Evolutionary conservation across 495 filamentous ascomycete genomes (phyloP).

Genomic region (Penicillium steckii): DNA sequence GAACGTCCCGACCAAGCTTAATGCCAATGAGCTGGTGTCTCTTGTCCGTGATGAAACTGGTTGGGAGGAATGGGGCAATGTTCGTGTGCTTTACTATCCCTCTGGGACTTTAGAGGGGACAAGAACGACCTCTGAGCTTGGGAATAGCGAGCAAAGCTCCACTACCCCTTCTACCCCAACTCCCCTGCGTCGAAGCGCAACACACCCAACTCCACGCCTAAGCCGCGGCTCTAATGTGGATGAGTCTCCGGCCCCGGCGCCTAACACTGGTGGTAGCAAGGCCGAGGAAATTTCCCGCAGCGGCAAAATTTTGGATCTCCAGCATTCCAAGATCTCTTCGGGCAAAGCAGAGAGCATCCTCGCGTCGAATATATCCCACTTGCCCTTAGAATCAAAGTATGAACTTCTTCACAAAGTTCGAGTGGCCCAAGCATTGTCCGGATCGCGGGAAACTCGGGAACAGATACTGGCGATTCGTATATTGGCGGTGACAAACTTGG

Average conservation of each 20-base stretch:
- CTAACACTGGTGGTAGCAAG: constrained; percentile 29
- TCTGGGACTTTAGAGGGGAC: constrained; percentile 31
- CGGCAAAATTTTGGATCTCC: constrained; percentile 68
- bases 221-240: constrained; percentile 50
- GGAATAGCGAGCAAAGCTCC: constrained; percentile 23
- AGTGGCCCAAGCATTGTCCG: constrained; percentile 71
- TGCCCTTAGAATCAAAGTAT: constrained; percentile 74
- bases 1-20: constrained; percentile 41
- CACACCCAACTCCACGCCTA: constrained; percentile 54
- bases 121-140: constrained; percentile 27
- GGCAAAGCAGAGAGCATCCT: constrained; percentile 67
- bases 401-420: constrained; percentile 84
- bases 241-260: constrained; percentile 44
- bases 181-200: constrained; percentile 46
- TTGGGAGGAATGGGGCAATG: constrained; percentile 70
- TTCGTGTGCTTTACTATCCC: constrained; percentile 65
- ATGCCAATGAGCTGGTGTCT: constrained; percentile 75
- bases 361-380: constrained; percentile 55
- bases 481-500: constrained; percentile 86
- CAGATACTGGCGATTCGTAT: constrained; percentile 78
- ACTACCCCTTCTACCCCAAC: constrained; percentile 50
- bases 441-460: constrained; percentile 63
- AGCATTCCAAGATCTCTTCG: constrained; percentile 60
- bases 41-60: constrained; percentile 56
- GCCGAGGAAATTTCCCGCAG: constrained; percentile 41